A percentile compares a stretch with the other conserved stretches of the same genome.
Evolutionary conservation across 176 grass and related monocot species (phyloP).

Genomic region (Oryza punctata): DNA sequence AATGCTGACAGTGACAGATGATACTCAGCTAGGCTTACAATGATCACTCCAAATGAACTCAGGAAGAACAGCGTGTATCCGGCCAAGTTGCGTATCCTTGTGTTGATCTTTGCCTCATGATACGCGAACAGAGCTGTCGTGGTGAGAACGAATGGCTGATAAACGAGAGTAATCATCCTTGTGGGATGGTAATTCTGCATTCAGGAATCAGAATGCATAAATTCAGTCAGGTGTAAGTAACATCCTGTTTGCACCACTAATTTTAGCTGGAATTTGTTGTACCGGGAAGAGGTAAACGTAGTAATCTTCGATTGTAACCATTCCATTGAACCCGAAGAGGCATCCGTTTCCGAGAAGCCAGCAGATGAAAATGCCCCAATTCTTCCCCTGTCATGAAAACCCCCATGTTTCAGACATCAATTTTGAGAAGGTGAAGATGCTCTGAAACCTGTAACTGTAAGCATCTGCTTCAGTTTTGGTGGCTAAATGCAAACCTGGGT

Average conservation of each 20-base stretch:
- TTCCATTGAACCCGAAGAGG: slow-evolving; percentile 64
- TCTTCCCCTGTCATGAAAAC: slow-evolving; percentile 41
- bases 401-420: not conserved
- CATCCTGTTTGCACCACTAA: not conserved
- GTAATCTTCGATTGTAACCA: slow-evolving; percentile 76
- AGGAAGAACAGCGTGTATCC: slow-evolving; percentile 69
- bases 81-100: slow-evolving; percentile 51
- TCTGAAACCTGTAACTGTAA: not conserved
- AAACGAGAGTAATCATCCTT: slow-evolving; percentile 58
- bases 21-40: slow-evolving; percentile 25
- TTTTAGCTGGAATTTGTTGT: not conserved
- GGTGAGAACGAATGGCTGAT: slow-evolving; percentile 67
- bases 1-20: not conserved
- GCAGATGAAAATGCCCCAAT: slow-evolving; percentile 54
- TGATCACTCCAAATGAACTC: slow-evolving; percentile 49
- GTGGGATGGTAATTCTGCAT: slow-evolving; percentile 53
- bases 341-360: slow-evolving; percentile 76
- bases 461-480: not conserved
- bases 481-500: not conserved
- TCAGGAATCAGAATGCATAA: not conserved
- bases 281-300: slow-evolving; percentile 60
- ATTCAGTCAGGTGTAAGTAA: not conserved
- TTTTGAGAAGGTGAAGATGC: not conserved
- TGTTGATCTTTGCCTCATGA: slow-evolving; percentile 68
- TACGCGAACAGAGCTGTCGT: slow-evolving; percentile 47